Evolutionary conservation across 345 rosid species (phyloP).

Genomic region (Mallotus nudiflorus): DNA sequence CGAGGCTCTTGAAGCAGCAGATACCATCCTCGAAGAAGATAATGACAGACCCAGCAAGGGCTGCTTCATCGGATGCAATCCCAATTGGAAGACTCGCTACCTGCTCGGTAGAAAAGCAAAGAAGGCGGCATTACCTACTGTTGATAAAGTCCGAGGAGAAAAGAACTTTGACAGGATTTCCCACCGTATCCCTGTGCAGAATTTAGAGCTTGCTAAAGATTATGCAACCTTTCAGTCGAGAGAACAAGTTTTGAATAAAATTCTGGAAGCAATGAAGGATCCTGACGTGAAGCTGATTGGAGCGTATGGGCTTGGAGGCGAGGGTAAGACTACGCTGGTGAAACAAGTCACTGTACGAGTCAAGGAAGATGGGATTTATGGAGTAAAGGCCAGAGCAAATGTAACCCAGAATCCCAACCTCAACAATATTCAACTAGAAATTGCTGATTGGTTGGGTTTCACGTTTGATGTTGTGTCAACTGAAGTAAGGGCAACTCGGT

Average conservation of each 20-base stretch:
- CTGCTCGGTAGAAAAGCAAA: background rate
- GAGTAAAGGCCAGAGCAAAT: background rate
- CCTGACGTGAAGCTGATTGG: slow-evolving; percentile 4
- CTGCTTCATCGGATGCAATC: slow-evolving; percentile 7
- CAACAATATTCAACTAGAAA: too few species aligned
- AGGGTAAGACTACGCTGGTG: slow-evolving; percentile 16
- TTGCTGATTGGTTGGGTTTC: too few species aligned
- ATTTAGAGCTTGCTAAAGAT: background rate
- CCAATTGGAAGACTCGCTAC: background rate
- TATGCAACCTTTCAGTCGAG: slow-evolving; percentile 19
- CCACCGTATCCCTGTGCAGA: background rate
- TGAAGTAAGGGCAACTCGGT: too few species aligned
- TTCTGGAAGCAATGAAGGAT: background rate
- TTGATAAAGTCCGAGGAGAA: background rate
- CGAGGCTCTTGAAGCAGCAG: background rate
- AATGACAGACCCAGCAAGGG: background rate
- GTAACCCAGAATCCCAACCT: too few species aligned
- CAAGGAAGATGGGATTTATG: background rate
- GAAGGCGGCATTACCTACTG: background rate
- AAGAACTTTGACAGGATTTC: background rate
- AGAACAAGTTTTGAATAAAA: background rate
- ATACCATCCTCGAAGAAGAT: background rate
- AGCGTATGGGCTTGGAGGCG: slow-evolving; percentile 12
- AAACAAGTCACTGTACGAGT: slow-evolving; percentile 11
- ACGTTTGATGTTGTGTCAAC: too few species aligned